These are phyloP conservation scores for Penicillium fimorum DNA, from an alignment of 495 filamentous ascomycete genomes.

Conservation along the genomic window DNA sequence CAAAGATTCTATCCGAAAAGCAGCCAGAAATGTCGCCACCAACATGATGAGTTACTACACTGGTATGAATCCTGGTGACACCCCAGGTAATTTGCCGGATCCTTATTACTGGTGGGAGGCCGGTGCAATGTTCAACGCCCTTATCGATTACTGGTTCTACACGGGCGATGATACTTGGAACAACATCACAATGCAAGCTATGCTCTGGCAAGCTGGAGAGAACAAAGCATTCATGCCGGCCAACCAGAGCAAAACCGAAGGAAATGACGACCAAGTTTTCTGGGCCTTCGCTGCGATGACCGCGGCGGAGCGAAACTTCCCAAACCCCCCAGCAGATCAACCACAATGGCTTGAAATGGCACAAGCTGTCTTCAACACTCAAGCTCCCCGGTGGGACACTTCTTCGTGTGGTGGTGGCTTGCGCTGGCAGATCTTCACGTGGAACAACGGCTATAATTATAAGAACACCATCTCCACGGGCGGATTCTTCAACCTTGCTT, in stretches of 20 bases:
- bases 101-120: conserved; percentile 87
- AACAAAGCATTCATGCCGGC: conserved; percentile 71
- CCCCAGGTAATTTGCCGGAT: conserved; percentile 68
- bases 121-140: conserved; percentile 69
- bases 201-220: conserved; percentile 69
- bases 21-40: conserved; percentile 40
- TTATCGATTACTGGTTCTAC: conserved; percentile 83
- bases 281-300: conserved; percentile 83
- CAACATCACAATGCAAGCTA: conserved; percentile 60
- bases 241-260: conserved; percentile 73
- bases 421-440: conserved; percentile 81
- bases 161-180: conserved; percentile 77
- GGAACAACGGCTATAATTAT: conserved; percentile 77
- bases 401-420: conserved; percentile 68
- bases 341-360: conserved; percentile 77
- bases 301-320: conserved; percentile 76
- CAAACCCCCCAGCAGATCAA: conserved; percentile 50
- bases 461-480: conserved; percentile 81
- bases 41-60: conserved; percentile 63
- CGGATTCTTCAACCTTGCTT: conserved; percentile 76
- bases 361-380: conserved; percentile 79
- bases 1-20: conserved; percentile 49
- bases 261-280: conserved; percentile 87
- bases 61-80: conserved; percentile 66
- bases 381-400: conserved; percentile 68